phyloP scores from a whole-genome alignment of 2,329 filamentous ascomycete genomes.

The Trichoderma koningiopsis region DNA sequence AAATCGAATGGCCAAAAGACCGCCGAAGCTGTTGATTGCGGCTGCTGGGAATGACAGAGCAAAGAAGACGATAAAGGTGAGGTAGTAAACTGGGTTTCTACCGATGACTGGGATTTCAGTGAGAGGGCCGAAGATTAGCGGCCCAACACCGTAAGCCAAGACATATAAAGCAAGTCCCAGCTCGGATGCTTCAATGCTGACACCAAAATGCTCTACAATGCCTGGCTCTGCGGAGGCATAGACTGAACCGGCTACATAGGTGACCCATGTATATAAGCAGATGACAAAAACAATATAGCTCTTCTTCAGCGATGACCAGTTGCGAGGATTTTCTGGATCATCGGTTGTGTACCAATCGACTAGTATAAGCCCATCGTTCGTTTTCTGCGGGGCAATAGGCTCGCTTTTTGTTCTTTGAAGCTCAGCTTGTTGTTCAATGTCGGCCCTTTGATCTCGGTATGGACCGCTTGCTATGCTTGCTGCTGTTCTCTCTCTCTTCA shows the following conservation, averaged over 20 bases:
- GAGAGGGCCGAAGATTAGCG: slow-evolving; percentile 2
- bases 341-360: slow-evolving; percentile 25
- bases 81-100: slow-evolving; percentile 5
- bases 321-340: slow-evolving; percentile 23
- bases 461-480: not conserved
- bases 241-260: slow-evolving; percentile 4
- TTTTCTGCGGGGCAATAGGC: slow-evolving; percentile 5
- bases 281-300: slow-evolving; percentile 17
- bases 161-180: slow-evolving; percentile 20
- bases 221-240: not conserved
- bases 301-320: slow-evolving; percentile 20
- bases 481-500: not conserved
- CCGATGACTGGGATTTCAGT: slow-evolving; percentile 13
- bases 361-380: slow-evolving; percentile 19
- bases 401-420: not conserved
- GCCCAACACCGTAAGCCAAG: slow-evolving; percentile 10
- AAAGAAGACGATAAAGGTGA: slow-evolving; percentile 15
- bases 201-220: slow-evolving; percentile 8
- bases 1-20: slow-evolving; percentile 64
- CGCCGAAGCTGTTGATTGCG: slow-evolving; percentile 32
- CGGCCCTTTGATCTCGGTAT: slow-evolving; percentile 1
- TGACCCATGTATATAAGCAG: slow-evolving; percentile 17
- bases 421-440: slow-evolving; percentile 3
- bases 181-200: slow-evolving; percentile 5
- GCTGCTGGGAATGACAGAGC: slow-evolving; percentile 12